Evolutionary conservation across 768 basidiomycete species (phyloP).

Genomic region (Nevesoporus exiguus): DNA sequence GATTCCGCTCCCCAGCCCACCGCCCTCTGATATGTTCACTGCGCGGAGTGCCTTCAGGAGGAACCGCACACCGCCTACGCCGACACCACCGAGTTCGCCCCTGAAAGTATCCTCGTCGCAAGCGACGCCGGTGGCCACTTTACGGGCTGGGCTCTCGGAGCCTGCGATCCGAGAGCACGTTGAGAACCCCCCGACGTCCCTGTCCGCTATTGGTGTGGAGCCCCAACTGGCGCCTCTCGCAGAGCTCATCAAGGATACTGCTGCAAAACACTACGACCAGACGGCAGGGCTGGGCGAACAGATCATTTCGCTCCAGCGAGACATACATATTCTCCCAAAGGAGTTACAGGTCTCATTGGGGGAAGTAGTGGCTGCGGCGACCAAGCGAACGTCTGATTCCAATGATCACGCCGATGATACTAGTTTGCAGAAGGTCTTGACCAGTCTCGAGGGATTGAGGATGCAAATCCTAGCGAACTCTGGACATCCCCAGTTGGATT

Average conservation of each 20-base stretch:
- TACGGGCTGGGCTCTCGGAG: constrained; percentile 21
- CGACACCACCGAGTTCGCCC: constrained; percentile 15
- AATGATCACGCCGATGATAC: neutral
- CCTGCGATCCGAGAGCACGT: constrained; percentile 18
- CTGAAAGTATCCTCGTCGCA: neutral
- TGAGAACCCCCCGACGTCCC: constrained; percentile 14
- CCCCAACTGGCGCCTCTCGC: constrained; percentile 26
- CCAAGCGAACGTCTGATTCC: neutral
- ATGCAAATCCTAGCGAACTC: constrained; percentile 10
- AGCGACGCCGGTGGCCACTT: neutral
- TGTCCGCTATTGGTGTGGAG: constrained; percentile 8
- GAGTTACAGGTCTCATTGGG: constrained; percentile 23
- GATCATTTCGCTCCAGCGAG: constrained; percentile 31
- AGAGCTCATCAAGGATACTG: constrained; percentile 35
- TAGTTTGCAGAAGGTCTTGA: constrained; percentile 7
- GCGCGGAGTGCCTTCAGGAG: constrained; percentile 25
- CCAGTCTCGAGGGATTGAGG: constrained; percentile 18
- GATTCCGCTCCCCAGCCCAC: constrained; percentile 21
- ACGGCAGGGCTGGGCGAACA: constrained; percentile 33
- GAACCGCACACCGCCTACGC: neutral
- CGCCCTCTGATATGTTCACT: constrained; percentile 11
- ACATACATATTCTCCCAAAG: constrained; percentile 28
- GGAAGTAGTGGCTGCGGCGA: neutral
- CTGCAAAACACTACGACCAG: constrained; percentile 35
- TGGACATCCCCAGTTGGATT: constrained; percentile 13